Percentiles rank a stretch among this genome's conserved stretches.
Conservation (phyloP, 1,284 basidiomycete species). For the Ganoderma resinaceum region DNA sequence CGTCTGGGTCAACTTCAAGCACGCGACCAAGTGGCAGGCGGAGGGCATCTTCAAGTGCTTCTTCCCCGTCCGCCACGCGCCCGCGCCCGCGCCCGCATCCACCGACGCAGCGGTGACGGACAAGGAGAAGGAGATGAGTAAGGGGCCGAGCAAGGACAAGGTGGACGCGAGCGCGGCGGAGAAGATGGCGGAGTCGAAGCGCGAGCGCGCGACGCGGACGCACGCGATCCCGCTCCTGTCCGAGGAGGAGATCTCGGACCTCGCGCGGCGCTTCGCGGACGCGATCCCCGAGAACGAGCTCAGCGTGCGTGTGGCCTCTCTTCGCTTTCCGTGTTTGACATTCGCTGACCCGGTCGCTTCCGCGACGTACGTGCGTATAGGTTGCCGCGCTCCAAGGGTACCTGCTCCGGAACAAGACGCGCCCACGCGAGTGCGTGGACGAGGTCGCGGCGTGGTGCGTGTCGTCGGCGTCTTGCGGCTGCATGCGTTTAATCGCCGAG, state of each 20-base stretch:
- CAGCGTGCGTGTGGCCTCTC: slow-evolving; percentile 59
- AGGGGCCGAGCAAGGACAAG: slow-evolving; percentile 2
- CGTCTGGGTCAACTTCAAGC: slow-evolving; percentile 88
- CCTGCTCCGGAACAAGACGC: slow-evolving; percentile 83
- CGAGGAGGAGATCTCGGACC: slow-evolving; percentile 73
- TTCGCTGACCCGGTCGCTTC: neutral
- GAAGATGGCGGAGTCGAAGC: slow-evolving; percentile 65
- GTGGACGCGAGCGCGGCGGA: slow-evolving; percentile 56
- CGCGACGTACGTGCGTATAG: slow-evolving; percentile 42
- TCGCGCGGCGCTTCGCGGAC: slow-evolving; percentile 80
- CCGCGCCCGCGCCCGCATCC: slow-evolving; percentile 5
- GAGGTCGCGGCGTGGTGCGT: slow-evolving; percentile 73
- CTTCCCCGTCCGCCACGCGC: slow-evolving; percentile 69
- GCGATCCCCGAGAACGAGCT: slow-evolving; percentile 83
- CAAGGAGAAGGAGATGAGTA: slow-evolving; percentile 1
- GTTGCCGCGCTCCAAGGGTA: slow-evolving; percentile 87
- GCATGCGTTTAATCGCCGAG: slow-evolving; percentile 5
- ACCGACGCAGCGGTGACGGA: neutral
- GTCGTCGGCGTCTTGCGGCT: slow-evolving; percentile 3
- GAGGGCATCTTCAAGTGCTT: slow-evolving; percentile 92
- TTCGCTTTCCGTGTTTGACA: neutral
- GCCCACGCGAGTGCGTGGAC: slow-evolving; percentile 80
- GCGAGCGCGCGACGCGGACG: slow-evolving; percentile 59
- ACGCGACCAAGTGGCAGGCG: slow-evolving; percentile 87
- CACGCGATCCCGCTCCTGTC: slow-evolving; percentile 72